Evolutionary conservation across 73 alveolate genomes (phyloP), one percentile per base, ranked within the genome.

Genomic region (Paramecium sexaurelia): DNA sequence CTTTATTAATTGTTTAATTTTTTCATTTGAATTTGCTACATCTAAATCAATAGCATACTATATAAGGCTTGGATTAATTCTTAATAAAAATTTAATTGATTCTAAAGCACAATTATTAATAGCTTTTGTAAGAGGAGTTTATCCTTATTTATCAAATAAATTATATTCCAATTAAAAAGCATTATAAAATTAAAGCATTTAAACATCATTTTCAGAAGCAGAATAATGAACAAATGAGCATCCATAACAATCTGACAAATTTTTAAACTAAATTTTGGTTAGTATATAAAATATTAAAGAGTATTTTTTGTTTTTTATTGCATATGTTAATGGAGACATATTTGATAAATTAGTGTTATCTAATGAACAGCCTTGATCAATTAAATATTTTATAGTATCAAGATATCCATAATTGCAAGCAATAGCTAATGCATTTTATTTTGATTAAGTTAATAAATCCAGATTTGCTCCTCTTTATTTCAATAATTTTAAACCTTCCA

Each of bases 401-500:
- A 78, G 2, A 33, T 4, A 78, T 17, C 90, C 90, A 78, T n/a
- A 78, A 33, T 45, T 37, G 15, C 55, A 37, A 24, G 90, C 90
- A 41, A 78, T 78, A 7, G 40, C 32, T 9, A 78, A 22, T 78
- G 90, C 75, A 17, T 56, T 78, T 26, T 40, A 15, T 29, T 78
- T 37, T 17, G 17, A 7, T 19, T 24, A 17, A 22, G 55, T 41
- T 17, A 22, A 11, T 40, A 78, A 22, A 43, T 78, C 90, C 6
- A 78, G 17, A 33, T 78, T 43, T 20, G 73, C 90, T 5, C 73
- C 73, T 43, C 90, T 22, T 10, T 43, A 4, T 40, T 39, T 45
- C 29, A 78, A 7, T n/a, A 78, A 43, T 78, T 78, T 40, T 40
- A 78, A 43, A 36, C 90, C 90, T 3, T 78, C 90, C 6, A 78